Evolutionary conservation across 2,329 filamentous ascomycete genomes (phyloP).

Genomic region (Apiospora hydei): DNA sequence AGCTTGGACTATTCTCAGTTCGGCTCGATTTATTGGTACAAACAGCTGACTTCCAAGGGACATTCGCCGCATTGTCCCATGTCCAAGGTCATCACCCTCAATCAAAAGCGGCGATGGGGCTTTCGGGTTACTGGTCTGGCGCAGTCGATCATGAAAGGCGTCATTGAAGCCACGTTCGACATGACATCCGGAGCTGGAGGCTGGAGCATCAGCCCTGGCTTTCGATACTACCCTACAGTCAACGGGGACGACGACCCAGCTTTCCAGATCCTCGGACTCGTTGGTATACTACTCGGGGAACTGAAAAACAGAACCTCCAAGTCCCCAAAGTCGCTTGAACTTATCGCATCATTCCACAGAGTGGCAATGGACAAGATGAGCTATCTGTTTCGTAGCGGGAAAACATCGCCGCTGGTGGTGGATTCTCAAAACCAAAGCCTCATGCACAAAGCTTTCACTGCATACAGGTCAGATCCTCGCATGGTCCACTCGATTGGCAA

Average conservation of each 20-base stretch:
- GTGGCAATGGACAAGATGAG: background rate
- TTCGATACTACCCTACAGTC: constrained; percentile 29
- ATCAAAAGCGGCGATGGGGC: background rate
- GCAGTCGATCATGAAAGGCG: constrained; percentile 8
- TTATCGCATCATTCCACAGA: background rate
- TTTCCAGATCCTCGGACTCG: background rate
- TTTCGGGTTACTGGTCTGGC: background rate
- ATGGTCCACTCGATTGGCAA: too few relatives aligned
- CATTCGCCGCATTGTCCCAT: background rate
- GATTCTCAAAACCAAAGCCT: background rate
- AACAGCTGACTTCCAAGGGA: background rate
- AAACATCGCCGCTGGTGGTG: background rate
- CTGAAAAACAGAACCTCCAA: background rate
- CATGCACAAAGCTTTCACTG: background rate
- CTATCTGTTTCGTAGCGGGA: background rate
- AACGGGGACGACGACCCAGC: background rate
- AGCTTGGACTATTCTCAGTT: background rate
- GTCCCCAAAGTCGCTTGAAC: too few relatives aligned
- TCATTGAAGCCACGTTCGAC: constrained; percentile 24
- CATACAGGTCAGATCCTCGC: too few relatives aligned
- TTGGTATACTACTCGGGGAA: background rate
- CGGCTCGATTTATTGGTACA: background rate
- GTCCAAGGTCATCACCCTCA: background rate
- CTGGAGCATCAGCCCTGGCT: constrained; percentile 25
- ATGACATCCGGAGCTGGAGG: constrained; percentile 27